These are phyloP conservation scores for Aquanectria penicillioides DNA, from an alignment of 2,329 filamentous ascomycete genomes.

Conservation along the genomic window DNA sequence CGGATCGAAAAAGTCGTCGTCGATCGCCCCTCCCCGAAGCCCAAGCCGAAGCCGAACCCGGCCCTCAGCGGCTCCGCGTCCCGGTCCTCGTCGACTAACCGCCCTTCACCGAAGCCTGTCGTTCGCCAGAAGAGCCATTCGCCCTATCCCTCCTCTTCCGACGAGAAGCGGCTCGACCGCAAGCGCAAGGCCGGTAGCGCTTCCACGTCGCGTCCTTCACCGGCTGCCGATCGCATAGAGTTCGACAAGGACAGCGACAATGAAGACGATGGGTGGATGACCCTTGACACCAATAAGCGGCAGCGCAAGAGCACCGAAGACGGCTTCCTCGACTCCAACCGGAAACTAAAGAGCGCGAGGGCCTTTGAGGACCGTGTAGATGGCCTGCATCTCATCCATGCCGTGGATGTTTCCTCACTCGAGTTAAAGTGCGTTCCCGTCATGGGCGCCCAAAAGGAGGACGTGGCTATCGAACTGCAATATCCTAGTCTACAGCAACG, in stretches of 20 bases:
- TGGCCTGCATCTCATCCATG: conserved; percentile 64
- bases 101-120: conserved; percentile 53
- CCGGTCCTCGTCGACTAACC: conserved; percentile 48
- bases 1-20: conserved; percentile 64
- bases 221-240: conserved; percentile 59
- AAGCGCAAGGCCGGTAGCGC: conserved; percentile 60
- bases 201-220: conserved; percentile 51
- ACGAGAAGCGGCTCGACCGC: conserved; percentile 51
- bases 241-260: conserved; percentile 63
- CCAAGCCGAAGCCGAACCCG: conserved; percentile 49
- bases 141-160: conserved; percentile 53
- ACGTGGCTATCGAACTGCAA: conserved; percentile 75
- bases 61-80: conserved; percentile 44
- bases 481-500: conserved; percentile 81
- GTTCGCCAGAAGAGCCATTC: conserved; percentile 54
- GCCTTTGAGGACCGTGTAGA: conserved; percentile 57
- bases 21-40: conserved; percentile 49
- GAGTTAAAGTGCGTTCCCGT: conserved; percentile 61
- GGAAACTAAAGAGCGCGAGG: conserved; percentile 56
- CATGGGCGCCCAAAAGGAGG: conserved; percentile 60
- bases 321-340: conserved; percentile 57
- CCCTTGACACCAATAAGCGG: conserved; percentile 59
- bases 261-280: conserved; percentile 64
- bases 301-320: conserved; percentile 55
- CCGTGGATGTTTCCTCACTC: conserved; percentile 64